These are phyloP conservation scores for Eucalyptus sideroxylon DNA, from an alignment of 345 rosid genomes.

Conservation along the genomic window DNA sequence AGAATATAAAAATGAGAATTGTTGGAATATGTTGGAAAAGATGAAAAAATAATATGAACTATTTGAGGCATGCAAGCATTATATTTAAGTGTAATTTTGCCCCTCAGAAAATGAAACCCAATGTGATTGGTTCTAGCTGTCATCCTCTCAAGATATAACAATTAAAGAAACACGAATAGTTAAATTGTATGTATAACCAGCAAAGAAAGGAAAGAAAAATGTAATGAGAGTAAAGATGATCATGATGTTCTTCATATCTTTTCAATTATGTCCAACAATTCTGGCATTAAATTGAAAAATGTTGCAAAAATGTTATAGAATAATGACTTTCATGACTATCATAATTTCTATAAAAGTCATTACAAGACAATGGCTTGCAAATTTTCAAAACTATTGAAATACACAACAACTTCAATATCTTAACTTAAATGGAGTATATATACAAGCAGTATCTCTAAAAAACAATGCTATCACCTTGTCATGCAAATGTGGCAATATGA, in stretches of 20 bases:
- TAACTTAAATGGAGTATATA: too few relatives aligned
- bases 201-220: neutral
- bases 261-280: neutral
- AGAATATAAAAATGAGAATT: too few relatives aligned
- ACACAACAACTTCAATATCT: neutral
- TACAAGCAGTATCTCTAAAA: too few relatives aligned
- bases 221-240: neutral
- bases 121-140: neutral
- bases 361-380: neutral
- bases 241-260: neutral
- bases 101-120: neutral
- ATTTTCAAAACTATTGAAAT: too few relatives aligned
- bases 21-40: neutral
- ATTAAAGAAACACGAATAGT: too few relatives aligned
- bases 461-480: neutral
- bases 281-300: neutral
- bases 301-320: neutral
- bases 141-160: neutral
- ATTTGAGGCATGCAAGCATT: neutral
- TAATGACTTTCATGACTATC: neutral
- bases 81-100: neutral
- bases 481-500: neutral
- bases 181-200: neutral
- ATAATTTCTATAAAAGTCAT: neutral
- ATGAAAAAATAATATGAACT: neutral